Conservation (phyloP, 345 rosid species). For the Eutrema japonicum region DNA sequence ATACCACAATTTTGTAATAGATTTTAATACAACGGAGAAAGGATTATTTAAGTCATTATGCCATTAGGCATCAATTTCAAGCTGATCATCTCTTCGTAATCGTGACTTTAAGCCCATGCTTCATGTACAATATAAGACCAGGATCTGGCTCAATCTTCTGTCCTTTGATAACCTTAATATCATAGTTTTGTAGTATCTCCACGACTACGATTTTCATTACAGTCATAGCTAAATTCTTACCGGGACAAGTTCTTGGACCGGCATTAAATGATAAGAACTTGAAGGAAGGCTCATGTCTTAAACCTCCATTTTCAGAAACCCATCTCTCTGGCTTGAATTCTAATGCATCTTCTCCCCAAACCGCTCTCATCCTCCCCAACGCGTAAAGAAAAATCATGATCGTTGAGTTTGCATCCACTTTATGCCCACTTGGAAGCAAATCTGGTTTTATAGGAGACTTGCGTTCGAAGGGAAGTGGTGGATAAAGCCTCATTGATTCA, state of each 20-base stretch:
- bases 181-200: slow-evolving; percentile 36
- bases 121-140: slow-evolving; percentile 31
- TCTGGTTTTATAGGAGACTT: slow-evolving; percentile 30
- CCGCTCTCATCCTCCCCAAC: slow-evolving; percentile 44
- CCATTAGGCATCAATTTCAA: background rate
- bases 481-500: slow-evolving; percentile 47
- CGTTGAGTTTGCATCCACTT: slow-evolving; percentile 27
- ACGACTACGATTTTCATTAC: slow-evolving; percentile 21
- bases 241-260: slow-evolving; percentile 37
- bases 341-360: slow-evolving; percentile 38
- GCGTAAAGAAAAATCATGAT: slow-evolving; percentile 32
- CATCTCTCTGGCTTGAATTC: slow-evolving; percentile 41
- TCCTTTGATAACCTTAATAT: slow-evolving; percentile 22
- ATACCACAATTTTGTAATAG: background rate
- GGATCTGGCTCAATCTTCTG: slow-evolving; percentile 37
- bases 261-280: slow-evolving; percentile 41
- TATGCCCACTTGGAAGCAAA: slow-evolving; percentile 46
- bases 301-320: slow-evolving; percentile 13
- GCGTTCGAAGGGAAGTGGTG: slow-evolving; percentile 40
- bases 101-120: slow-evolving; percentile 36
- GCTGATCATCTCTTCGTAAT: slow-evolving; percentile 28
- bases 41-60: background rate
- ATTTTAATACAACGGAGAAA: background rate
- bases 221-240: slow-evolving; percentile 37
- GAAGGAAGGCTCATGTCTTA: slow-evolving; percentile 38